Base-by-base conservation (phyloP, 768 basidiomycete species). In the Neoboletus magnificus region DNA sequence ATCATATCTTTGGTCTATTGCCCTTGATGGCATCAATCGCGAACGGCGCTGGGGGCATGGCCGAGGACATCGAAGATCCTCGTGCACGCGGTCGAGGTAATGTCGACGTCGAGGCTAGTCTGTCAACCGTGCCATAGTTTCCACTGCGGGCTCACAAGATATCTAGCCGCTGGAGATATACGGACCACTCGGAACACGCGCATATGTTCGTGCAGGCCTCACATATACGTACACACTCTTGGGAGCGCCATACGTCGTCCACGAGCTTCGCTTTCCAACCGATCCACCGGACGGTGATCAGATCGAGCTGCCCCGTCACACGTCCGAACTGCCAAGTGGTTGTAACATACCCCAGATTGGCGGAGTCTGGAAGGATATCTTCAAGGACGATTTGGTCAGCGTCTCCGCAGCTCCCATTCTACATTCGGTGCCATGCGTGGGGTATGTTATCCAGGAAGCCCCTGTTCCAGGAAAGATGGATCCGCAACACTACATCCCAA, bases 351-450 rank as follows among this genome's bases (percentile, higher is more conserved):
- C 60, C 13, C 82, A 83, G 60, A 67, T 66, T 2, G 73, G 82
- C 32, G 89, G 86, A 4, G 64, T 77, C 22, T 94, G 92, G 92
- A 70, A 58, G 33, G 76, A 85, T 55, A 78, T 93, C 58, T 89
- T 81, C 74, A 72, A 73, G 48, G 80, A 84, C 67, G 66, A 71
- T 36, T 56, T 78, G 3, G 72, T 89, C 36, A 79, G 83, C 39
- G 83, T 93, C 32, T 84, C 83, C 30, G 90, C 90, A 8, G 89
- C 82, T 1, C 89, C 91, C 25, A 90, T 93, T 35, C 62, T 73
- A 54, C 92, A 95, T 68, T 89, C 88, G 8, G 85, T 89, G 12
- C 84, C 89, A 0, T 93, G 90, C 59, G 73, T 93, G 36, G 92
- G 91, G 37, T 94, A 84, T 69, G 84, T 90, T 51, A 72, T 94